Conservation (phyloP, 176 grass and related monocot genomes). For the Aegilops speltoides region DNA sequence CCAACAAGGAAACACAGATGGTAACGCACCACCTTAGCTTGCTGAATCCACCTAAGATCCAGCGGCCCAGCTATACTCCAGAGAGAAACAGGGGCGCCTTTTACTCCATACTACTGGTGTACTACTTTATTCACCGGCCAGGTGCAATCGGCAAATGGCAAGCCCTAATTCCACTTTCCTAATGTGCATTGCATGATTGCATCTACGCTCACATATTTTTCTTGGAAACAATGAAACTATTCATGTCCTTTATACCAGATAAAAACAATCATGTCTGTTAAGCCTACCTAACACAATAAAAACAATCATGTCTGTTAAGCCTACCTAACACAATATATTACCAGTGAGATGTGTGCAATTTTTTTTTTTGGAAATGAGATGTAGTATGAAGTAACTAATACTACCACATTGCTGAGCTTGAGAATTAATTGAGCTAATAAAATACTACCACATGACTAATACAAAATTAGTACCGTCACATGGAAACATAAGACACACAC, state of each 20-base stretch:
- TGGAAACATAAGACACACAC: neutral
- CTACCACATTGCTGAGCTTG: neutral
- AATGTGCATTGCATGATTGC: neutral
- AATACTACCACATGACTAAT: neutral
- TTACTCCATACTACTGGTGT: neutral
- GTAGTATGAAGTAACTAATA: neutral
- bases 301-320: neutral
- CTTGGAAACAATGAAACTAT: neutral
- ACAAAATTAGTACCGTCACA: neutral
- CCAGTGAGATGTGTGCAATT: neutral
- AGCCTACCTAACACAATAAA: neutral
- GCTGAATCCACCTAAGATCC: neutral
- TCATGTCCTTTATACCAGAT: neutral
- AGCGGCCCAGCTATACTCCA: neutral
- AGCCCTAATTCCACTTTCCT: neutral
- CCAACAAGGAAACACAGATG: neutral
- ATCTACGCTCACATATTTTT: neutral
- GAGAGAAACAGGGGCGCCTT: neutral
- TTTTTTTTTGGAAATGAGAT: no score
- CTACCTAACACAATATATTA: neutral
- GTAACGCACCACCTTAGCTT: neutral
- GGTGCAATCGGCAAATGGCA: neutral
- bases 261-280: neutral
- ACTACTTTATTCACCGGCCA: constrained; percentile 2
- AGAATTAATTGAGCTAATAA: neutral